A percentile compares a stretch with the other conserved stretches of the same genome.
These are phyloP conservation scores for Lonicera japonica DNA, from an alignment of 129 eudicot genomes.

Conservation along the genomic window DNA sequence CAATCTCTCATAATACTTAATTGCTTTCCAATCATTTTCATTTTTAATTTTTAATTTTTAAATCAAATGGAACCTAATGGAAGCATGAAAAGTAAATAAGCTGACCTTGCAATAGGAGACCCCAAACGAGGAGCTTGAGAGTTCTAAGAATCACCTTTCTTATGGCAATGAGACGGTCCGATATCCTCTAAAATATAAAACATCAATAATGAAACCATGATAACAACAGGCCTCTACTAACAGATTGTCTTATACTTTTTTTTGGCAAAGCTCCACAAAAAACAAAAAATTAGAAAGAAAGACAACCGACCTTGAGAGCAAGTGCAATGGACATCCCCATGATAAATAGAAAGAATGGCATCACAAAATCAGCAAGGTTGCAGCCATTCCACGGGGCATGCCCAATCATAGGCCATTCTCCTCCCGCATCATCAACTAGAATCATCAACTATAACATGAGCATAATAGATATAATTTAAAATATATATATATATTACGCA, in stretches of 20 bases:
- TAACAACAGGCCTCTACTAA: background rate
- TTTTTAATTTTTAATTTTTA: no score
- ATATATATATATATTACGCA: no score
- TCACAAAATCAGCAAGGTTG: conserved; percentile 91
- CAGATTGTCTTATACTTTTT: background rate
- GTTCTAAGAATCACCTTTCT: background rate
- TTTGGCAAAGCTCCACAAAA: no score
- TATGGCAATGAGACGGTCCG: conserved; percentile 13
- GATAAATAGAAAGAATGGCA: conserved; percentile 86
- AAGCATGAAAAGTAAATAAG: no score
- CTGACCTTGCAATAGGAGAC: no score
- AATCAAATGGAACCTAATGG: no score
- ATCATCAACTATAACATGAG: conserved; percentile 55
- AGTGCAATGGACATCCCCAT: conserved; percentile 86
- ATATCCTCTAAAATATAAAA: conserved; percentile 37
- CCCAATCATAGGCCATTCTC: conserved; percentile 63
- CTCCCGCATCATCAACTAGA: conserved; percentile 95
- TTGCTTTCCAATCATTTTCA: no score
- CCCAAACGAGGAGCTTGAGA: background rate
- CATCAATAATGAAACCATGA: background rate
- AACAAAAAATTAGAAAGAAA: background rate
- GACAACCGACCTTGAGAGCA: conserved; percentile 55
- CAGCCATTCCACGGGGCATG: conserved; percentile 93
- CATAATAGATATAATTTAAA: background rate
- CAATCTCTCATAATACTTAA: no score